Conservation (phyloP, 805 yeast genomes). For the Yamadazyma philogaea region DNA sequence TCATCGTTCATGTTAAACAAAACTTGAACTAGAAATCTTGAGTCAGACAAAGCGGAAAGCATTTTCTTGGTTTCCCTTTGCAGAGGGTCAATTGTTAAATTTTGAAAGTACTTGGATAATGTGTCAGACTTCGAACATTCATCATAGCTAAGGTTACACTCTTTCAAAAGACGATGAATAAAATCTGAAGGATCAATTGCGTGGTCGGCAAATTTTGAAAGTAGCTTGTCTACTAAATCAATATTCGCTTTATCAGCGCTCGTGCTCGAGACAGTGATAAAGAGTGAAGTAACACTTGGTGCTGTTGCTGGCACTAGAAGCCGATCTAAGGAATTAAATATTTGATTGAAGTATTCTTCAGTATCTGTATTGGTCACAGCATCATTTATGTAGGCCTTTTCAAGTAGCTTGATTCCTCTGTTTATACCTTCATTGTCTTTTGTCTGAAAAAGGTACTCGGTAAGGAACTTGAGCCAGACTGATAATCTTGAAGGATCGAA, state of each 20-base stretch:
- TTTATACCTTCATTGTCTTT: constrained; percentile 5
- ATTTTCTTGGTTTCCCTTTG: constrained; percentile 18
- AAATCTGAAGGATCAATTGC: constrained; percentile 8
- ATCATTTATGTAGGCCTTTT: not conserved
- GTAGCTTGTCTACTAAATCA: constrained; percentile 12
- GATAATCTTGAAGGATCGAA: not conserved
- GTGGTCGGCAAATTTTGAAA: constrained; percentile 9
- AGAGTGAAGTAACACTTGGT: not conserved
- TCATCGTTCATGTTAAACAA: constrained; percentile 1
- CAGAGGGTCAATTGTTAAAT: constrained; percentile 19
- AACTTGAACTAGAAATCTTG: constrained; percentile 5
- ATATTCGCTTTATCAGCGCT: not conserved
- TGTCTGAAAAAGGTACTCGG: constrained; percentile 10
- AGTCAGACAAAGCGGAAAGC: constrained; percentile 18
- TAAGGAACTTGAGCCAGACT: not conserved
- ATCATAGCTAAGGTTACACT: constrained; percentile 7
- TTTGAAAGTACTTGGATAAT: constrained; percentile 28
- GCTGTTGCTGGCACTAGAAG: constrained; percentile 6
- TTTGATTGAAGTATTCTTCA: constrained; percentile 8
- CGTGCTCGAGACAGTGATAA: constrained; percentile 5
- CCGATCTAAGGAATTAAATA: constrained; percentile 6
- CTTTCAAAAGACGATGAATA: constrained; percentile 2
- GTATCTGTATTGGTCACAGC: not conserved
- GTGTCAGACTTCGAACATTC: constrained; percentile 8
- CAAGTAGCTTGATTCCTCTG: constrained; percentile 10